Evolutionary conservation across 2,329 filamentous ascomycete genomes (phyloP), one percentile per base, ranked within the genome.

Genomic region (Neodidymelliopsis sp.): DNA sequence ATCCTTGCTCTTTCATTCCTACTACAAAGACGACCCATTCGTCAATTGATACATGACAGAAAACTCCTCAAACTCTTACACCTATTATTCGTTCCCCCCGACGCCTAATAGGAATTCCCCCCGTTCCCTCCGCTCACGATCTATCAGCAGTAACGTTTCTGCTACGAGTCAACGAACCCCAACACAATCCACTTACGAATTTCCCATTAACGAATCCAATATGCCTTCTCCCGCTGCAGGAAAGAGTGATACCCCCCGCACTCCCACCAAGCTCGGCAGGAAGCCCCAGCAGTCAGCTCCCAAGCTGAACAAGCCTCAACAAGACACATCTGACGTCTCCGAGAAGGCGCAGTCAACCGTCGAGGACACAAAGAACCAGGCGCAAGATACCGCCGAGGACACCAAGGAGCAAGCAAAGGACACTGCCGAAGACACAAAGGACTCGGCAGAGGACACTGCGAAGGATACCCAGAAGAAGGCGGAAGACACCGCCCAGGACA

Each of bases 191-290:
- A 64, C 66, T 55, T 62, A 64, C 58, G 63, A 65, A 56, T 59
- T 65, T 41, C 55, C 61, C 25, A 30, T 48, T 44, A 49, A 63
- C 56, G 50, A 67, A 53, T 49, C 65, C 62, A 72, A 59, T 42
- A 80, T 80, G 78, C 77, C 77, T 64, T 79, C 78, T 49, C 77
- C 78, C 63, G 77, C 78, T 58, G 77, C 78, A 57, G 77, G 77
- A 67, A 79, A 78, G 73, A 66, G 74, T 66, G 73, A 73, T 39
- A 66, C 70, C 55, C 78, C 77, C 60, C 77, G 77, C 70, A 80
- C 78, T 53, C 77, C 78, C 27, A 80, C 78, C 35, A 80, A 80
- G 72, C 73, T 80, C 56, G 73, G 75, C 53, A 65, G 76, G 56
- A 77, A 77, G 68, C 65, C 73, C 46, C 72, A 74, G 55, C 60